phyloP scores from a whole-genome alignment of 345 rosid genomes.

The Linum lewisii region DNA sequence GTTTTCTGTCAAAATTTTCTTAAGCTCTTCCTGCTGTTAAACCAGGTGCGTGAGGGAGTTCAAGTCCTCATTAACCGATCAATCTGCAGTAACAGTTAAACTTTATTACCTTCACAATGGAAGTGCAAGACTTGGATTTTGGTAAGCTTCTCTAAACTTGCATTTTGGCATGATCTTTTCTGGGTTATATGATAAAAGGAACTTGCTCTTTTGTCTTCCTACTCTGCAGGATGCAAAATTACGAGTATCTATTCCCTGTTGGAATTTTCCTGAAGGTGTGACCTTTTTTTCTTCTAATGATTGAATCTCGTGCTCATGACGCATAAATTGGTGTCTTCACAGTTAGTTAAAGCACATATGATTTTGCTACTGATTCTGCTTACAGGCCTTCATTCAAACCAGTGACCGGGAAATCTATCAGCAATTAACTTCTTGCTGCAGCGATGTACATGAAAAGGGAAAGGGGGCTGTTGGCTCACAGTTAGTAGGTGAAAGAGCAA shows the following conservation, averaged over 20 bases:
- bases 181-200: neutral
- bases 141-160: conserved; percentile 41
- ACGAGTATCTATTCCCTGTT: conserved; percentile 82
- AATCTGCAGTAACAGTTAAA: conserved; percentile 56
- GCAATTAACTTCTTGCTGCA: conserved; percentile 51
- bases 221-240: conserved; percentile 64
- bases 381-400: conserved; percentile 68
- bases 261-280: conserved; percentile 89
- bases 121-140: conserved; percentile 92
- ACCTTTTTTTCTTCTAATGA: conserved; percentile 10
- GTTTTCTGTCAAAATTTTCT: neutral
- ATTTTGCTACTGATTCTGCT: neutral
- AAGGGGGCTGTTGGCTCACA: conserved; percentile 82
- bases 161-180: neutral
- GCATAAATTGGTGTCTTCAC: too few relatives aligned
- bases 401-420: conserved; percentile 69
- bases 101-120: conserved; percentile 86
- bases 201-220: neutral
- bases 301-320: too few relatives aligned
- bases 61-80: conserved; percentile 37
- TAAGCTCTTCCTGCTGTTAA: neutral
- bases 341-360: too few relatives aligned
- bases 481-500: conserved; percentile 76
- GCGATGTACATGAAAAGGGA: conserved; percentile 38
- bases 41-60: conserved; percentile 84